Evolutionary conservation across 306 rosid species (phyloP), one percentile per base, ranked within the genome.

Genomic region (Lithocarpus polystachyus): DNA sequence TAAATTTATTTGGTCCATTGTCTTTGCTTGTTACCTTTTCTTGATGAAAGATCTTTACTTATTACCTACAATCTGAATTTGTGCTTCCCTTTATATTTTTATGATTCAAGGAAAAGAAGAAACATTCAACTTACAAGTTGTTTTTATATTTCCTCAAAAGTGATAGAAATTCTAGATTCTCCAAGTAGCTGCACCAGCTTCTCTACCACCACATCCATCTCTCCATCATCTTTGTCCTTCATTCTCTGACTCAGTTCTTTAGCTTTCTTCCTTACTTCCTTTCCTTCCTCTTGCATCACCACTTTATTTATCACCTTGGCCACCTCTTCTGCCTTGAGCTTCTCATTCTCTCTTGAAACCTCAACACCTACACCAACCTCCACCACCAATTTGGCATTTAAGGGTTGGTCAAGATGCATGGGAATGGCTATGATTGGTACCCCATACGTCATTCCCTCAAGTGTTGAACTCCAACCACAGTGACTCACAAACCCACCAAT

Each of bases 401-500:
- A 40, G 0, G 85, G 85, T 45, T 82, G 85, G 9, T 77, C 85
- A 70, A 71, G n/a, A 2, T 56, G 75, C 74, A 53, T 37, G 43
- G 85, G 85, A 53, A 72, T 37, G 8, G 56, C 85, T 6, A 82
- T 67, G 1, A 82, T 60, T 6, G 85, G 85, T 11, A 82, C 71
- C 3, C 85, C 82, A 22, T 40, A 33, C 35, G 10, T 15, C 51
- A 82, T 14, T 60, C 85, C 56, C 71, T 83, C 83, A 77, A 83
- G 51, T 68, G 61, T 56, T 22, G 83, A 79, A 59, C 57, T 74
- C 86, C 86, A 83, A 20, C 86, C 83, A 54, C 82, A 82, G 48
- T 82, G 86, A 77, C 82, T 78, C 79, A 82, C 68, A 19, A 82
- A 78, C 37, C 86, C 83, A 12, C 86, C 83, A 0, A 75, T 57